phyloP scores from a whole-genome alignment of 805 yeast species.

The Ogataea trehaloabstinens region DNA sequence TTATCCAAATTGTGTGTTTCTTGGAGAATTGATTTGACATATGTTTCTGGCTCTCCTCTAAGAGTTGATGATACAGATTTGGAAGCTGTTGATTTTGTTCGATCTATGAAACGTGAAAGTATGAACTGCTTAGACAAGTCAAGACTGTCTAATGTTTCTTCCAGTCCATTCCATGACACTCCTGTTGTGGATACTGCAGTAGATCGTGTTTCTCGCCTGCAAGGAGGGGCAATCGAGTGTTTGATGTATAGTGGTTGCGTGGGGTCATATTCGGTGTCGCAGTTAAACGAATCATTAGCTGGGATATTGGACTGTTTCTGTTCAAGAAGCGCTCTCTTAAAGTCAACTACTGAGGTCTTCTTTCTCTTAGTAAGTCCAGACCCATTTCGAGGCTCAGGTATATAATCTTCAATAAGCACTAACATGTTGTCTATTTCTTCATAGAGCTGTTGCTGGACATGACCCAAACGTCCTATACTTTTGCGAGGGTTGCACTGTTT shows the following conservation, averaged over 20 bases:
- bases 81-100: conserved; percentile 14
- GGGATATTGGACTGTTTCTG: neutral
- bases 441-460: neutral
- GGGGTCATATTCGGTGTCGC: neutral
- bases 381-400: conserved; percentile 29
- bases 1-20: conserved; percentile 15
- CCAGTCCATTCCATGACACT: neutral
- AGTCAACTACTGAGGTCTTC: conserved; percentile 33
- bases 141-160: neutral
- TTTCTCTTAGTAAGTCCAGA: conserved; percentile 22
- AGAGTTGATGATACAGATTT: conserved; percentile 16
- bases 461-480: neutral
- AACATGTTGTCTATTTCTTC: conserved; percentile 9
- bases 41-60: conserved; percentile 19
- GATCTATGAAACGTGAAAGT: conserved; percentile 5
- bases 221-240: neutral
- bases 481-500: conserved; percentile 1
- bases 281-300: neutral
- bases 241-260: neutral
- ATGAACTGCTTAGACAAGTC: conserved; percentile 7
- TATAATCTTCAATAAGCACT: conserved; percentile 58
- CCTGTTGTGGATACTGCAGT: neutral
- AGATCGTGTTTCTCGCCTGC: neutral
- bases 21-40: conserved; percentile 14
- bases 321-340: conserved; percentile 30